Evolutionary conservation across 805 yeast species (phyloP), one percentile per base, ranked within the genome.

Genomic region (Metschnikowia orientalis): DNA sequence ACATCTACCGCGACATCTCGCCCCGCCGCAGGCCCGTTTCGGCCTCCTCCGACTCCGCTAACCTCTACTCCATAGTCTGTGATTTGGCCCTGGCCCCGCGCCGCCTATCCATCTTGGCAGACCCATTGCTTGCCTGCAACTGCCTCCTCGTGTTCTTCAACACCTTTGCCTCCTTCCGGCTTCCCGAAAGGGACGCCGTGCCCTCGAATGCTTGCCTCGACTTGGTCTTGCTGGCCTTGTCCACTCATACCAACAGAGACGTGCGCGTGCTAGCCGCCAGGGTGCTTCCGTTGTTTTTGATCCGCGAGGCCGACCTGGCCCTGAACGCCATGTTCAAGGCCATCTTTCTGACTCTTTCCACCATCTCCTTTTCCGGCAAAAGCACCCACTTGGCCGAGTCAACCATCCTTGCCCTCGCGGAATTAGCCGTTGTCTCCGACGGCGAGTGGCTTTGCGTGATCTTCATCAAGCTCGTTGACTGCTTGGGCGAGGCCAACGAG

Each of bases 381-480:
- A 44, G 44, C 7, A 47, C 54, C 2, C 64, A 73, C 37, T 47
- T 78, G 31, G 78, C 75, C 6, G 89, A 82, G 50, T 72, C 81
- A 0, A 66, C 76, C 0, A 63, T 77, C 1, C 63, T 55, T 42
- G 68, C 82, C 0, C 76, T 89, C 75, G 76, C 80, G 1, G 83
- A 78, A 32, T 49, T 86, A 21, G 79, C 84, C 0, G 59, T 73
- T 5, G 67, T 79, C 0, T 68, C 80, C 5, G 67, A 70, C 5
- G 92, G 86, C 6, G 88, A 83, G 27, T 65, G 78, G 48, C 68
- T 82, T 25, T 82, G 83, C 51, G 74, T 77, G 1, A 61, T 84
- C 12, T 59, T 86, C 15, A 65, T 82, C 30, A 77, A 77, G 44
- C 54, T 90, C 21, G 68, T 87, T 6, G 81, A 78, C 37, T 71